These are phyloP conservation scores for Paecilomyces fulvus DNA, from an alignment of 2,329 filamentous ascomycete genomes.

Conservation along the genomic window DNA sequence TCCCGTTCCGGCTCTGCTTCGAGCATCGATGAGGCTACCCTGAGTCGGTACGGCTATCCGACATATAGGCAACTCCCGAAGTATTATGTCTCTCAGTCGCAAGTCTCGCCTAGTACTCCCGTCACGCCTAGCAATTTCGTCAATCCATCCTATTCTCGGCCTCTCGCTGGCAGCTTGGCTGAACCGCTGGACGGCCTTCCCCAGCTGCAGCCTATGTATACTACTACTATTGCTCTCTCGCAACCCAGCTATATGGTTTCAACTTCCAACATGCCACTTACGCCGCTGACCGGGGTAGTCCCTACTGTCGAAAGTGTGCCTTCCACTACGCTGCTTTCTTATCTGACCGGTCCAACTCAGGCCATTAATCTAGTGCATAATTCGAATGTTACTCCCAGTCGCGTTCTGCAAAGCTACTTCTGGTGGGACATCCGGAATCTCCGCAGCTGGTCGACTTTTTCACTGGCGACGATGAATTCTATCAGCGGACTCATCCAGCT, in stretches of 20 bases:
- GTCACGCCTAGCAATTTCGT: conserved; percentile 32
- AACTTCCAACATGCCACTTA: conserved; percentile 16
- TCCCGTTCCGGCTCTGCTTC: conserved; percentile 58
- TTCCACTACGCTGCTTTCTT: conserved; percentile 64
- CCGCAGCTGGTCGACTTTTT: conserved; percentile 75
- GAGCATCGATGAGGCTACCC: conserved; percentile 56
- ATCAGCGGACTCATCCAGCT: conserved; percentile 66
- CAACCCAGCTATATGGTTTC: conserved; percentile 19
- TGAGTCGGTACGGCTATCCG: conserved; percentile 71
- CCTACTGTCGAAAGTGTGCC: conserved; percentile 18
- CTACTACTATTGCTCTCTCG: conserved; percentile 19
- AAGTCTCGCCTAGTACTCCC: conserved; percentile 32
- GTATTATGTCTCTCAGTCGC: conserved; percentile 44
- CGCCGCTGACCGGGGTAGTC: conserved; percentile 18
- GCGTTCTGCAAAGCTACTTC: conserved; percentile 69
- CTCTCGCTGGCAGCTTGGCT: conserved; percentile 24
- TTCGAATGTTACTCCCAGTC: conserved; percentile 57
- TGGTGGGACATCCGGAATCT: conserved; percentile 96
- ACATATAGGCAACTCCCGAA: conserved; percentile 69
- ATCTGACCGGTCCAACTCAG: conserved; percentile 72
- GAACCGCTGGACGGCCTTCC: conserved; percentile 22
- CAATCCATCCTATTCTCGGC: conserved; percentile 26
- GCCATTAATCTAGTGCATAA: conserved; percentile 73
- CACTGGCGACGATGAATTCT: conserved; percentile 58
- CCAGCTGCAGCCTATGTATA: conserved; percentile 34